These are phyloP conservation scores for Emergomyces pasteurianus DNA, from an alignment of 2,329 filamentous ascomycete species.

Conservation along the genomic window DNA sequence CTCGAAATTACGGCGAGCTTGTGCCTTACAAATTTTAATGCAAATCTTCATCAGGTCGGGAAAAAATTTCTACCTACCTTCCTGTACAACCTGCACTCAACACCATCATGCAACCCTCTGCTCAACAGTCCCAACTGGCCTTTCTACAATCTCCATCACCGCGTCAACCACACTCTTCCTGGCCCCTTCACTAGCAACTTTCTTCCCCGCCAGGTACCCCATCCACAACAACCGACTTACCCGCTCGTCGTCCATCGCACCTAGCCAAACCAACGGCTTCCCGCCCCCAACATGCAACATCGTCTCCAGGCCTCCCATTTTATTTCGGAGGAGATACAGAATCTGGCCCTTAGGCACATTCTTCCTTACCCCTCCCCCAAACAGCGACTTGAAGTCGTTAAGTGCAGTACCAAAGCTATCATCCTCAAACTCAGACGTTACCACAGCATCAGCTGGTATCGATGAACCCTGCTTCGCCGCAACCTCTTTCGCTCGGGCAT, in stretches of 20 bases:
- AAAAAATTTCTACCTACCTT: neutral
- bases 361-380: constrained; percentile 54
- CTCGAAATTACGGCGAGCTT: neutral
- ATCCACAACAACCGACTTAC: constrained; percentile 76
- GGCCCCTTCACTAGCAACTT: constrained; percentile 73
- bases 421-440: constrained; percentile 45
- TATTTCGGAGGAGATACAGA: constrained; percentile 59
- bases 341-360: constrained; percentile 71
- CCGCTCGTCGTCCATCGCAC: constrained; percentile 64
- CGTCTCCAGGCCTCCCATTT: constrained; percentile 52
- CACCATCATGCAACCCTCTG: constrained; percentile 49
- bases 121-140: constrained; percentile 77
- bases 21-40: neutral
- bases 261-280: constrained; percentile 47
- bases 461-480: constrained; percentile 35
- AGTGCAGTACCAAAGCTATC: constrained; percentile 66
- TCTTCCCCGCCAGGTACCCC: constrained; percentile 76
- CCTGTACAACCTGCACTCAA: neutral
- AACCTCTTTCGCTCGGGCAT: constrained; percentile 34
- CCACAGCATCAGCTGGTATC: constrained; percentile 21
- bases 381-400: constrained; percentile 66
- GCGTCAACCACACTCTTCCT: constrained; percentile 75
- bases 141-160: constrained; percentile 73
- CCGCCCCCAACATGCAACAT: constrained; percentile 46
- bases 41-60: neutral